Base-by-base conservation (phyloP, 352 stramenopile genomes). In the Globisporangium spiculum region DNA sequence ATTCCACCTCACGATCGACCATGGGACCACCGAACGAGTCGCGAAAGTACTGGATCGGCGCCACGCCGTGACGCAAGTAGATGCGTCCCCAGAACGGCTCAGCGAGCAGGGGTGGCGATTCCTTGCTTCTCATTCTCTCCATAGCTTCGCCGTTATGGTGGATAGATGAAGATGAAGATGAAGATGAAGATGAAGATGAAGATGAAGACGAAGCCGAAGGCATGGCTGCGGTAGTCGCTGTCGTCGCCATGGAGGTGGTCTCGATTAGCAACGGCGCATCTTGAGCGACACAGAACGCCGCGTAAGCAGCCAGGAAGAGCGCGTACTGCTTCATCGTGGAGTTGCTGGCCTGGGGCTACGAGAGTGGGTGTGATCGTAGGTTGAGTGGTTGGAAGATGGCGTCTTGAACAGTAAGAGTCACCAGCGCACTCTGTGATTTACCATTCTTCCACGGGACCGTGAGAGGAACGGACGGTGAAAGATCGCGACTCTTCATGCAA, bases 21-120 rank as follows among this genome's bases (percentile, higher is more conserved):
- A 92, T 88, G 1, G 70, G 54, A 0, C 82, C 82, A 2, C 82
- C 77, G 26, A 81, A 92, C 30, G 54, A 62, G 55, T 89, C 82
- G 14, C 82, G 82, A 63, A 92, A 90, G 75, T 92, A 92, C 72
- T 92, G 84, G 65, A 92, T 89, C 60, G 82, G 82, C 0, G 79
- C 69, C 26, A 90, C 63, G 2, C 80, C 84, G 34, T 86, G 72
- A 41, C 77, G 81, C n/a, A 92, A 57, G 66, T 92, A 92, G 63
- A 92, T 79, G 20, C 84, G 79, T 0, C 84, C 84, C 84, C 84
- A 92, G 7, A 66, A 24, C 3, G 84, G 75, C 61, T 88, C 80
- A 1, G n/a, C 52, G 3, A 27, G 26, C 22, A 22, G 48, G 7
- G 48, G 12, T 34, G 52, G 22, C 10, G 26, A 34, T 14, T 8